phyloP scores from a whole-genome alignment of 2,329 filamentous ascomycete genomes.

The Penicillium thymicola region DNA sequence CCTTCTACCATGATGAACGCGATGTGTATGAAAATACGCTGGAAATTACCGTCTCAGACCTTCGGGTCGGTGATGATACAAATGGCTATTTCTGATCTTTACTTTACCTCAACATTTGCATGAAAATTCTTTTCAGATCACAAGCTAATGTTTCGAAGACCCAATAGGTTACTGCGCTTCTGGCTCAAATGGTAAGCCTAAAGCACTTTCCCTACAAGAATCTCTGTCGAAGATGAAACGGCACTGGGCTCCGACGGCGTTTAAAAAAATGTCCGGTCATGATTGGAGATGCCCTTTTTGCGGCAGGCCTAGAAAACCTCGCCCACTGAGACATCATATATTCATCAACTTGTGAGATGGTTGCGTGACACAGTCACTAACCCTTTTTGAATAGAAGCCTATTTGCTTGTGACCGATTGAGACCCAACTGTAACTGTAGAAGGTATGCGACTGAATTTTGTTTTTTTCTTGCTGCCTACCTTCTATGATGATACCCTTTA shows the following conservation, averaged over 20 bases:
- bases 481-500: slow-evolving; percentile 52
- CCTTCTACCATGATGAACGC: slow-evolving; percentile 55
- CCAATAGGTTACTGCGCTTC: slow-evolving; percentile 9
- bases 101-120: slow-evolving; percentile 15
- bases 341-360: slow-evolving; percentile 19
- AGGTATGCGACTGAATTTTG: slow-evolving; percentile 15
- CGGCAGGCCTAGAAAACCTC: slow-evolving; percentile 99
- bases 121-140: slow-evolving; percentile 6
- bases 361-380: slow-evolving; percentile 29
- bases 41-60: slow-evolving; percentile 95
- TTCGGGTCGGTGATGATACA: slow-evolving; percentile 69
- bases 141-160: slow-evolving; percentile 22
- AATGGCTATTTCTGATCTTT: slow-evolving; percentile 78
- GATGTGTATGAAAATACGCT: slow-evolving; percentile 61
- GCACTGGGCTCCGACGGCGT: slow-evolving; percentile 93
- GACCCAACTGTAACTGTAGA: slow-evolving; percentile 13
- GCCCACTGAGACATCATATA: slow-evolving; percentile 71
- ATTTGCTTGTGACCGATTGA: slow-evolving; percentile 9
- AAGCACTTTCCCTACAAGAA: background rate
- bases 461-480: background rate
- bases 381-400: slow-evolving; percentile 18
- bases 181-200: slow-evolving; percentile 25
- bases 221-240: slow-evolving; percentile 47
- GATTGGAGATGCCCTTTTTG: slow-evolving; percentile 83
- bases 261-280: slow-evolving; percentile 56